phyloP scores from a whole-genome alignment of 1,284 basidiomycete genomes.

The Ustilago loliicola region DNA sequence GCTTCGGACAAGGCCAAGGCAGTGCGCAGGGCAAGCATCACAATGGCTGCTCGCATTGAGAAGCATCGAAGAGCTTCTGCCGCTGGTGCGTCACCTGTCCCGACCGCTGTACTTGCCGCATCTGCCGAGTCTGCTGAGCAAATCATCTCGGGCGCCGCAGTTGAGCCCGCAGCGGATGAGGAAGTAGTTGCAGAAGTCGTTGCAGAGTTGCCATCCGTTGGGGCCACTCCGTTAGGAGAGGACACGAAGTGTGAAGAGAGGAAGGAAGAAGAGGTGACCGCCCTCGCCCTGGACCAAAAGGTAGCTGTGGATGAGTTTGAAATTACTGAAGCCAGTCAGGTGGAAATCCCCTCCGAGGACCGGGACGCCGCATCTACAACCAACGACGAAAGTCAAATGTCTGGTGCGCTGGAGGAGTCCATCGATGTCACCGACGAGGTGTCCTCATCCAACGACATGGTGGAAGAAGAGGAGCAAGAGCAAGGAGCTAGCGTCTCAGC shows the following conservation, averaged over 20 bases:
- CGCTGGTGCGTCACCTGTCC: neutral
- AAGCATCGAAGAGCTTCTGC: conserved; percentile 17
- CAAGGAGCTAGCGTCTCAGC: neutral
- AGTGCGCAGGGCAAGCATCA: conserved; percentile 22
- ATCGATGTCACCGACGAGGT: neutral
- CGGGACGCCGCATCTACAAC: neutral
- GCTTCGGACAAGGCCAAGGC: conserved; percentile 13
- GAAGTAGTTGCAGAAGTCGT: neutral
- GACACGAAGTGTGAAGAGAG: neutral
- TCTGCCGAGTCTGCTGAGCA: neutral
- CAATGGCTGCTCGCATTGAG: conserved; percentile 19
- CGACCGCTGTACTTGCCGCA: neutral
- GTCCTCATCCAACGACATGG: neutral
- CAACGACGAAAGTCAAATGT: neutral
- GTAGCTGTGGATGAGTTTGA: neutral
- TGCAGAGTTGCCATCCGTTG: neutral
- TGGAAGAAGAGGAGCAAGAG: conserved; percentile 1
- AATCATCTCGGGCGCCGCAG: neutral
- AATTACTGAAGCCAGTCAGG: neutral
- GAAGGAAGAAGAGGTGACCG: neutral
- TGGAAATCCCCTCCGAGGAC: no score
- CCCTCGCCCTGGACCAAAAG: neutral
- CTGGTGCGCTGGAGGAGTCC: neutral
- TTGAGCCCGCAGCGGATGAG: neutral
- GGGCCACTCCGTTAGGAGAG: neutral